Conservation (phyloP, 768 basidiomycete species). For the Boletus rex-veris region DNA sequence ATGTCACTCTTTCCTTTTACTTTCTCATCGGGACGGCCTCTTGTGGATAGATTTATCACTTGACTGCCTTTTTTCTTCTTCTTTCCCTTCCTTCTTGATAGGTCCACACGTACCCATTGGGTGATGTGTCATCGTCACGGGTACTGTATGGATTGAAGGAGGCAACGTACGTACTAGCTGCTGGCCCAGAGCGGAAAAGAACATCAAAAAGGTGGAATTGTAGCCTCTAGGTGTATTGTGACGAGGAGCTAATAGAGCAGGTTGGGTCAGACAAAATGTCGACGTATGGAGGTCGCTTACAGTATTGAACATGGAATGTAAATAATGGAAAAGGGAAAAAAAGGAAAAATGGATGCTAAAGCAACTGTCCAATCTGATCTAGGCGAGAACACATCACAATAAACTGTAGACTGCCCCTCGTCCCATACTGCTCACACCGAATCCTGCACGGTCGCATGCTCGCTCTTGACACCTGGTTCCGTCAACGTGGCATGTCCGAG, state of each 20-base stretch:
- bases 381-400: too few relatives aligned
- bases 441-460: conserved; percentile 80
- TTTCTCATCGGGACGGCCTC: not conserved
- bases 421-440: conserved; percentile 34
- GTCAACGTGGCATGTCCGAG: conserved; percentile 83
- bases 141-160: not conserved
- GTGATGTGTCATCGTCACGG: not conserved
- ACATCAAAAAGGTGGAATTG: not conserved
- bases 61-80: too few relatives aligned
- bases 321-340: not conserved
- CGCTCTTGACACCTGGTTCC: conserved; percentile 94
- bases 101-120: not conserved
- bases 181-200: not conserved
- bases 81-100: not conserved
- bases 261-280: too few relatives aligned
- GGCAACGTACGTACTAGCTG: not conserved
- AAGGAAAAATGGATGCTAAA: too few relatives aligned
- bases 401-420: too few relatives aligned
- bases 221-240: not conserved
- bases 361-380: not conserved
- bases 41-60: not conserved
- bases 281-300: too few relatives aligned
- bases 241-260: too few relatives aligned
- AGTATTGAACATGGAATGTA: not conserved
- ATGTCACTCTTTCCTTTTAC: not conserved